Conservation (phyloP, 2,329 filamentous ascomycete genomes). For the Trichoderma harzianum region DNA sequence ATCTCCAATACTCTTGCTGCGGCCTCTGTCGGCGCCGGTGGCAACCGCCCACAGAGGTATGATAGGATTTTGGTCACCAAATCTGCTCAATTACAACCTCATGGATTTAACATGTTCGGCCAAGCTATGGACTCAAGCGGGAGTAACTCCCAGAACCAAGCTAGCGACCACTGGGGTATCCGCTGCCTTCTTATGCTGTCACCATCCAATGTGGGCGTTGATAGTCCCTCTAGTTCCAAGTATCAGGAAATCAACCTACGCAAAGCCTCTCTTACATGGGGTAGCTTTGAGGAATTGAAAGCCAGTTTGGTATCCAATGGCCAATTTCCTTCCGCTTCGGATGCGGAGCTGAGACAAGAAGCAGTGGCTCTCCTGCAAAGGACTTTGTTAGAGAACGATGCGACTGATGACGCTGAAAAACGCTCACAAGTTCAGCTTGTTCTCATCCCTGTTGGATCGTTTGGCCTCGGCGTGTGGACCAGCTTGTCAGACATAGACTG, state of each 20-base stretch:
- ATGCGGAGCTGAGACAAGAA: slow-evolving; percentile 39
- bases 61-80: slow-evolving; percentile 59
- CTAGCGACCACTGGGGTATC: slow-evolving; percentile 60
- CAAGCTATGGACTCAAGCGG: slow-evolving; percentile 18
- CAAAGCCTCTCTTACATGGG: slow-evolving; percentile 31
- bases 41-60: slow-evolving; percentile 61
- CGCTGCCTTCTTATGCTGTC: slow-evolving; percentile 38
- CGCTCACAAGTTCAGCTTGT: slow-evolving; percentile 39
- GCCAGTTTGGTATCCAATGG: slow-evolving; percentile 35
- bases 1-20: slow-evolving; percentile 53
- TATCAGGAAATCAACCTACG: slow-evolving; percentile 28
- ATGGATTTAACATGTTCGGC: slow-evolving; percentile 58
- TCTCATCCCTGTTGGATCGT: slow-evolving; percentile 63
- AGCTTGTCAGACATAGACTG: slow-evolving; percentile 61
- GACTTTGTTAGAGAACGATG: slow-evolving; percentile 36
- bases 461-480: slow-evolving; percentile 61
- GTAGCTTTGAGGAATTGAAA: slow-evolving; percentile 35
- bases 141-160: slow-evolving; percentile 26
- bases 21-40: slow-evolving; percentile 43
- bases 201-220: neutral
- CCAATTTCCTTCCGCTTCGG: slow-evolving; percentile 46
- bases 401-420: slow-evolving; percentile 12
- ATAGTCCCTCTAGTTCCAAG: neutral
- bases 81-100: slow-evolving; percentile 30
- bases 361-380: slow-evolving; percentile 46